These are phyloP conservation scores for Boletellus deceptivus DNA, from an alignment of 1,284 basidiomycete species.

Conservation along the genomic window DNA sequence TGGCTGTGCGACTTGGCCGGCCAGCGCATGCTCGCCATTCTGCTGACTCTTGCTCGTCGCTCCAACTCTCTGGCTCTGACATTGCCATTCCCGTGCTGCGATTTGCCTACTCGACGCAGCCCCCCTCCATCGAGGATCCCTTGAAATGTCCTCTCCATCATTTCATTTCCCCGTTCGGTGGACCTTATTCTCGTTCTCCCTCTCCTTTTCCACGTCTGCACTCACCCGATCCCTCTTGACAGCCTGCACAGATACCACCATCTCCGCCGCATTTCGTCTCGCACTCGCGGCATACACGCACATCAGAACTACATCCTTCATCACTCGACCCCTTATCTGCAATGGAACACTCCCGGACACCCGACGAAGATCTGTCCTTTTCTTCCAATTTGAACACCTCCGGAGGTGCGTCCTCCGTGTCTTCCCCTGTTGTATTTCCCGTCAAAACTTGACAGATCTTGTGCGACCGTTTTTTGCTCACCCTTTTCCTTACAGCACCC, in stretches of 20 bases:
- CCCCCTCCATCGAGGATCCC: conserved; percentile 15
- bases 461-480: conserved; percentile 16
- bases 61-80: background rate
- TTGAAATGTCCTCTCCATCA: background rate
- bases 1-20: too few relatives aligned
- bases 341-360: conserved; percentile 23
- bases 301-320: background rate
- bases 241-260: background rate
- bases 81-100: conserved; percentile 9
- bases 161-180: conserved; percentile 4
- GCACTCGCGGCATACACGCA: conserved; percentile 2
- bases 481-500: conserved; percentile 3
- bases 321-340: conserved; percentile 6
- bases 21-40: too few relatives aligned
- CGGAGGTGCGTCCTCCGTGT: conserved; percentile 30
- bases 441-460: conserved; percentile 14
- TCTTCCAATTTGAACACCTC: conserved; percentile 10
- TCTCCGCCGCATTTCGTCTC: background rate
- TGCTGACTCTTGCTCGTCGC: background rate
- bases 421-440: conserved; percentile 2
- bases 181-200: background rate
- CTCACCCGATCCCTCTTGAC: background rate
- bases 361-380: conserved; percentile 13
- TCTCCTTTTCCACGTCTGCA: too few relatives aligned
- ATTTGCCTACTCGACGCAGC: conserved; percentile 11